Base-by-base conservation (phyloP, 352 stramenopile species). In the Stramenopiles sp. region DNA sequence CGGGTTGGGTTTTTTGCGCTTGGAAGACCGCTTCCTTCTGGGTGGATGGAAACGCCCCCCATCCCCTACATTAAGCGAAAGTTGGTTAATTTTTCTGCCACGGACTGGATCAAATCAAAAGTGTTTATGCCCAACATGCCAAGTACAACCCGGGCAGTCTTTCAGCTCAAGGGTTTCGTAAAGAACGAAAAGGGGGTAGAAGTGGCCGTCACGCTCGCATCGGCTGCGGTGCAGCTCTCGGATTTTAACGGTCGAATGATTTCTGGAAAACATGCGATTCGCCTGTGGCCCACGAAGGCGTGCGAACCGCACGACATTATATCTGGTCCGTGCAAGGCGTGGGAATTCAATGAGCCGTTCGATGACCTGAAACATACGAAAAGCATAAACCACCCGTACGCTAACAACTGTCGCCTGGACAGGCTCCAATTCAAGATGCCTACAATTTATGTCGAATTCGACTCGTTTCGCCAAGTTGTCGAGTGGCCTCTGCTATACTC, bases 221-320 rank as follows among this genome's bases (percentile, higher is more conserved):
- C 43, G 12, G 43, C 43, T 63, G 43, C 43, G 25, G 12, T 63
- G 25, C 12, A 12, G 25, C 12, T 63, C 25, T 63, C 43, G 25
- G 43, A 63, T 63, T 63, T 63, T 63, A 63, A 63, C 43, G 43
- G 43, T 25, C 12, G 43, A 63, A 18, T 63, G 25, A 63, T 63
- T 63, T 18, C 12, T 63, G 43, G 43, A 18, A 63, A 63, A 63
- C 43, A 63, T 63, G 43, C 43, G 12, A 18, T 63, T 18, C 12
- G 43, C 12, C 25, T 63, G 43, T 63, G 12, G 12, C 43, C 43
- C 43, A 25, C 25, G 12, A 25, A 12, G 25, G 43, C 43, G 25
- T 12, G 12, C 12, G 43, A 63, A 12, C 43, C 43, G 43, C 12
- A 63, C 12, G 43, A 63, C 25, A 25, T 63, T 25, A 63, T 63